phyloP scores from a whole-genome alignment of 2,329 filamentous ascomycete genomes.

The Chrysosporium keratinophilum region DNA sequence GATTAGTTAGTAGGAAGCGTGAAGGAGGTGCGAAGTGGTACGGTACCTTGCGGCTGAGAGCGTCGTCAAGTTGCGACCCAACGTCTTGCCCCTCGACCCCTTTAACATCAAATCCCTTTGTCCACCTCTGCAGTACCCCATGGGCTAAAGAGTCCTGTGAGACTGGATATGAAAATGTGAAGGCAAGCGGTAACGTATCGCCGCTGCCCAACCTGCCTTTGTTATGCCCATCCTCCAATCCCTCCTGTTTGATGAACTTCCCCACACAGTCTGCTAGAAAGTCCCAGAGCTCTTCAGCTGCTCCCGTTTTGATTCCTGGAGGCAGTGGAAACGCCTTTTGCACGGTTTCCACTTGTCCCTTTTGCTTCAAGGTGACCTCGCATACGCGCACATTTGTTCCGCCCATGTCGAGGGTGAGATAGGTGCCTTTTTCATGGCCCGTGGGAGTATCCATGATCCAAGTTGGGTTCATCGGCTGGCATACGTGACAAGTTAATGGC shows the following conservation, averaged over 20 bases:
- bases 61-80: slow-evolving; percentile 74
- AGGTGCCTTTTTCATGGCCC: slow-evolving; percentile 78
- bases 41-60: slow-evolving; percentile 56
- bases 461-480: slow-evolving; percentile 89
- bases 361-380: slow-evolving; percentile 72
- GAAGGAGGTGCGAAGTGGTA: slow-evolving; percentile 15
- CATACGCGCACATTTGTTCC: slow-evolving; percentile 92
- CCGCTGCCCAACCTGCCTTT: slow-evolving; percentile 46
- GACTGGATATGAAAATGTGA: slow-evolving; percentile 95
- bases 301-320: slow-evolving; percentile 77
- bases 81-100: slow-evolving; percentile 87
- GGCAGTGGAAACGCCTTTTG: slow-evolving; percentile 95
- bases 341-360: slow-evolving; percentile 85
- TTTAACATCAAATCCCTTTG: slow-evolving; percentile 90
- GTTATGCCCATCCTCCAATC: slow-evolving; percentile 39
- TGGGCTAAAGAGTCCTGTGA: slow-evolving; percentile 90
- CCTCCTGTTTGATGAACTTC: slow-evolving; percentile 80
- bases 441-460: slow-evolving; percentile 88
- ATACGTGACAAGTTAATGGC: slow-evolving; percentile 8
- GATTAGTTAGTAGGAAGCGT: not conserved
- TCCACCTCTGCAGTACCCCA: slow-evolving; percentile 88
- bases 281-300: slow-evolving; percentile 79
- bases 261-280: slow-evolving; percentile 88
- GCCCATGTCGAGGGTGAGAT: slow-evolving; percentile 85
- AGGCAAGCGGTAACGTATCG: slow-evolving; percentile 58